Percentiles rank a stretch among this genome's conserved stretches.
These are phyloP conservation scores for Saccharum hybrid DNA, from an alignment of 202 grass and related monocot genomes.

Conservation along the genomic window DNA sequence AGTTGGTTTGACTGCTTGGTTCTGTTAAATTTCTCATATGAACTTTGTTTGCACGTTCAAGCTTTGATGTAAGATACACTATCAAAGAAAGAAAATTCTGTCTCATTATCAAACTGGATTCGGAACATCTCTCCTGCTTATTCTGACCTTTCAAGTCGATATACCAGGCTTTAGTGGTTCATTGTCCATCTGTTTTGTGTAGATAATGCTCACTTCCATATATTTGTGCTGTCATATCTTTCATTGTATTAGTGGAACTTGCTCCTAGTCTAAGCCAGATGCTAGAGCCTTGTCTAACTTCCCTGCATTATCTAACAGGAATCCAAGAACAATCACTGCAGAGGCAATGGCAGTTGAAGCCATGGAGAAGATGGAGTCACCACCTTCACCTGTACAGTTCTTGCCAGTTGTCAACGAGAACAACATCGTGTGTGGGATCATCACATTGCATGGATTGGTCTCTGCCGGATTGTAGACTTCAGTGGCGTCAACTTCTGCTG, in stretches of 20 bases:
- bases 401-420: constrained; percentile 76
- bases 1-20: neutral
- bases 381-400: constrained; percentile 93
- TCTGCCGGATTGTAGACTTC: constrained; percentile 71
- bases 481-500: constrained; percentile 39
- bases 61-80: neutral
- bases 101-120: neutral
- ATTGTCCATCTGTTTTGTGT: neutral
- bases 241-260: neutral
- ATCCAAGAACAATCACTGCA: constrained; percentile 82
- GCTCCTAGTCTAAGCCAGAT: neutral
- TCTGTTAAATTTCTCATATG: constrained; percentile 19
- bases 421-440: constrained; percentile 76
- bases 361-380: constrained; percentile 96
- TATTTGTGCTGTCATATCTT: neutral
- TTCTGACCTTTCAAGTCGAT: neutral
- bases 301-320: constrained; percentile 48
- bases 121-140: no score
- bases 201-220: neutral
- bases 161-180: neutral
- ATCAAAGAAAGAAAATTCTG: neutral
- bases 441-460: constrained; percentile 90
- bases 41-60: neutral
- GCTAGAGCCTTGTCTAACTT: constrained; percentile 7
- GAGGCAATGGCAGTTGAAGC: constrained; percentile 93